These are phyloP conservation scores for Pseudohyphozyma bogoriensis DNA, from an alignment of 768 basidiomycete genomes.

Conservation along the genomic window DNA sequence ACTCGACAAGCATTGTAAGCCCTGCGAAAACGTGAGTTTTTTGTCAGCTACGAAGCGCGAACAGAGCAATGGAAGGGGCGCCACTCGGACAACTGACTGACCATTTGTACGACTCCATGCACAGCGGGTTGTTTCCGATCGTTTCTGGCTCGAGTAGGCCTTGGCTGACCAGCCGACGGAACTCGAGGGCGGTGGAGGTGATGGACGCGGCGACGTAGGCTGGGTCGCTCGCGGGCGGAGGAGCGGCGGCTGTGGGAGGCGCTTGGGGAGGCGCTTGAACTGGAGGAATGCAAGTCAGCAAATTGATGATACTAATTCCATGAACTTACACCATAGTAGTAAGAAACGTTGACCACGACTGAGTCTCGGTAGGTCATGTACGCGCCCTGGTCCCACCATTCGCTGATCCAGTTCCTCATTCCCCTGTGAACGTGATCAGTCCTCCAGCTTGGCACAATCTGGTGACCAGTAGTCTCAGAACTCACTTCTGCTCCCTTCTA, in stretches of 20 bases:
- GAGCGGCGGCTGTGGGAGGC: background rate
- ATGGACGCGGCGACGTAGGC: constrained; percentile 69
- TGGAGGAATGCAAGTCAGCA: constrained; percentile 2
- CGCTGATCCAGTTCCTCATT: no score
- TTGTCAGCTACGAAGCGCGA: background rate
- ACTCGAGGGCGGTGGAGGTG: constrained; percentile 73
- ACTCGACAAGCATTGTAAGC: constrained; percentile 87
- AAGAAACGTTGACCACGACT: constrained; percentile 84
- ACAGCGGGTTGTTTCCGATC: constrained; percentile 45
- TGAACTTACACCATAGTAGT: constrained; percentile 57
- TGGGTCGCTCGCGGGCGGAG: constrained; percentile 38
- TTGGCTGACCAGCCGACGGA: constrained; percentile 55
- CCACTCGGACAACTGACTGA: background rate
- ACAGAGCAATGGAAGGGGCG: background rate
- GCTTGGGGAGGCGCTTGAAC: constrained; percentile 24
- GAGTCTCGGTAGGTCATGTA: constrained; percentile 55
- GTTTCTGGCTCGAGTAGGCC: constrained; percentile 65
- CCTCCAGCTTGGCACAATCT: no score
- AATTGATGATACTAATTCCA: constrained; percentile 32
- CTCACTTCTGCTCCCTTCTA: no score
- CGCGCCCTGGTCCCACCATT: constrained; percentile 87
- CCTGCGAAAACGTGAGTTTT: background rate
- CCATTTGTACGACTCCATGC: constrained; percentile 90
- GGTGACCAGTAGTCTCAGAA: no score
- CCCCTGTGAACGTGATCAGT: no score